Percentiles rank a stretch among this genome's conserved stretches.
phyloP scores from a whole-genome alignment of 345 rosid genomes.

The Draba incana region DNA sequence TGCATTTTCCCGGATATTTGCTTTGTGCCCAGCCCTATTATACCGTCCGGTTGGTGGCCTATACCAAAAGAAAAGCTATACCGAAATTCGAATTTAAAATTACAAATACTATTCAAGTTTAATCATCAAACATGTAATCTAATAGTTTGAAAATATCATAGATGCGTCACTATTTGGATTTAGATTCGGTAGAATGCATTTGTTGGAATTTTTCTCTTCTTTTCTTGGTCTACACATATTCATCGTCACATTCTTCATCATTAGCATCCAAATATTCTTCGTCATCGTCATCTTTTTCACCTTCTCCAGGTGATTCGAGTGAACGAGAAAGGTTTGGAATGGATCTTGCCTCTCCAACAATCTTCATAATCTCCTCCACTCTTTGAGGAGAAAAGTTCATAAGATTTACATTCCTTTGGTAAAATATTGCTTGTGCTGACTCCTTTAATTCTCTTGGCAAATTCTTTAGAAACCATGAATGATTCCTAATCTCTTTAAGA shows the following conservation, averaged over 20 bases:
- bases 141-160: too few relatives aligned
- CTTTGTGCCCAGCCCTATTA: too few relatives aligned
- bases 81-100: too few relatives aligned
- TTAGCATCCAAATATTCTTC: slow-evolving; percentile 64
- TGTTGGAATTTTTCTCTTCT: too few relatives aligned
- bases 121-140: too few relatives aligned
- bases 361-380: slow-evolving; percentile 60
- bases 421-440: slow-evolving; percentile 46
- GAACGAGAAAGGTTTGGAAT: slow-evolving; percentile 20
- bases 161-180: too few relatives aligned
- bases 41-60: too few relatives aligned
- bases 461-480: slow-evolving; percentile 74
- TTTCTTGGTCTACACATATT: slow-evolving; percentile 2
- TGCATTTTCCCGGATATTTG: too few relatives aligned
- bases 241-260: slow-evolving; percentile 42
- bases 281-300: slow-evolving; percentile 45
- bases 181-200: too few relatives aligned
- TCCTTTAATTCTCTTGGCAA: slow-evolving; percentile 62
- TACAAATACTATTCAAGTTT: too few relatives aligned
- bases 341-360: slow-evolving; percentile 71
- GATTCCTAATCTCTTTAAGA: slow-evolving; percentile 62
- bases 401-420: slow-evolving; percentile 34
- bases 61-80: too few relatives aligned
- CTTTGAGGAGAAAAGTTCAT: slow-evolving; percentile 53
- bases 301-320: slow-evolving; percentile 17